Evolutionary conservation across 345 rosid species (phyloP).

Genomic region (Aquilaria malaccensis): DNA sequence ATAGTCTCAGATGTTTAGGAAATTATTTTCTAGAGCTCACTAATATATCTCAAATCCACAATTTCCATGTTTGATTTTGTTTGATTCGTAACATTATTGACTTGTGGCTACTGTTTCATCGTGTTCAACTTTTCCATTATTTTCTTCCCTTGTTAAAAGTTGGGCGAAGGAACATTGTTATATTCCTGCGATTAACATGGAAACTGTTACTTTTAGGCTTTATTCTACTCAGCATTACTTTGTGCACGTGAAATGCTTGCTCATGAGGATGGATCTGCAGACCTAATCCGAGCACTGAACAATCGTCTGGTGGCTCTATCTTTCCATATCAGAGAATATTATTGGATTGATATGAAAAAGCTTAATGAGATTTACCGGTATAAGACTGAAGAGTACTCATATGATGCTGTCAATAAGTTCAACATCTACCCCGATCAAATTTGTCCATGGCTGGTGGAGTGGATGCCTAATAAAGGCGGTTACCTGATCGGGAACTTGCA

Average conservation of each 20-base stretch:
- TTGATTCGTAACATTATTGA: no score
- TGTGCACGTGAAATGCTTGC: conserved; percentile 88
- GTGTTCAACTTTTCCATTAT: background rate
- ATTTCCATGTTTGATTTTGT: background rate
- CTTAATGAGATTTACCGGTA: conserved; percentile 69
- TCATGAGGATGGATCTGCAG: conserved; percentile 85
- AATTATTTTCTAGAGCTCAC: no score
- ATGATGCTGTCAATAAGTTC: conserved; percentile 87
- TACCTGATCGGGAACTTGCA: conserved; percentile 83
- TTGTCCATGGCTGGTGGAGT: conserved; percentile 83
- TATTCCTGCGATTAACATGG: background rate
- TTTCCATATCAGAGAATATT: conserved; percentile 89
- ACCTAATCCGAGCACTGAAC: conserved; percentile 65
- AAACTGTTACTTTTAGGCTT: conserved; percentile 39
- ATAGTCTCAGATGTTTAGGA: no score
- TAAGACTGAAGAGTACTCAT: conserved; percentile 90
- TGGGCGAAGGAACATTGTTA: background rate
- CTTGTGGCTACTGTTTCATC: no score
- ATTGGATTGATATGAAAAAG: conserved; percentile 75
- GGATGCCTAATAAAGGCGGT: conserved; percentile 78
- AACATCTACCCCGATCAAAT: conserved; percentile 95
- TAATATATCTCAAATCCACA: background rate
- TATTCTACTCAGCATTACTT: conserved; percentile 80
- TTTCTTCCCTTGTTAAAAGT: background rate
- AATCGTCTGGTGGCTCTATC: conserved; percentile 88